A percentile compares a stretch with the other conserved stretches of the same genome.
Evolutionary conservation across 768 basidiomycete species (phyloP).

Genomic region (Infundibulicybe gibba): DNA sequence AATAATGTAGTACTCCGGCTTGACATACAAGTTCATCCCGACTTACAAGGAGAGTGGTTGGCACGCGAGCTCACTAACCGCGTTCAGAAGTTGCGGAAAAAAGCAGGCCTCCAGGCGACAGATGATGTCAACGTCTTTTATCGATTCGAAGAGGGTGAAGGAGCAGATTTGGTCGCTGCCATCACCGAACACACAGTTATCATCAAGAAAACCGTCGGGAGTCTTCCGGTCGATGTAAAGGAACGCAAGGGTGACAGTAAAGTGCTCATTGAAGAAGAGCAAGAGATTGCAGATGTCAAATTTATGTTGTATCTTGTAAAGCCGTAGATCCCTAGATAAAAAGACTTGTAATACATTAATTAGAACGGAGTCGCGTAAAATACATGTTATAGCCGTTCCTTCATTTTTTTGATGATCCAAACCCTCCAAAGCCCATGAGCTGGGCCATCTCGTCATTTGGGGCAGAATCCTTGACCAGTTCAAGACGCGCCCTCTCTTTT

Average conservation of each 20-base stretch:
- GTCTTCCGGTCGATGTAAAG: constrained; percentile 58
- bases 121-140: constrained; percentile 93
- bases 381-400: constrained; percentile 15
- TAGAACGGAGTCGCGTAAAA: constrained; percentile 20
- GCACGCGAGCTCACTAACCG: constrained; percentile 89
- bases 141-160: constrained; percentile 65
- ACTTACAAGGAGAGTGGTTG: constrained; percentile 84
- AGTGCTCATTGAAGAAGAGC: constrained; percentile 80
- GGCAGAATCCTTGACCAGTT: constrained; percentile 50
- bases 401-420: constrained; percentile 81
- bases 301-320: constrained; percentile 69
- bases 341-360: constrained; percentile 22
- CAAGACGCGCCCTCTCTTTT: constrained; percentile 67
- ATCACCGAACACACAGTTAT: constrained; percentile 64
- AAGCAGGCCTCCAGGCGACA: constrained; percentile 91
- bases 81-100: constrained; percentile 93
- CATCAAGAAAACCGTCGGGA: constrained; percentile 73
- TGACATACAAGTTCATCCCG: constrained; percentile 83
- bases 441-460: constrained; percentile 67
- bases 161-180: constrained; percentile 60
- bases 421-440: constrained; percentile 92
- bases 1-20: constrained; percentile 93
- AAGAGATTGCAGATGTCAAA: constrained; percentile 78
- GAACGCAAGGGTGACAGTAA: constrained; percentile 43
- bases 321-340: constrained; percentile 23